phyloP scores from a whole-genome alignment of 1,139 yeast species.

The Yamadazyma atlantica region DNA sequence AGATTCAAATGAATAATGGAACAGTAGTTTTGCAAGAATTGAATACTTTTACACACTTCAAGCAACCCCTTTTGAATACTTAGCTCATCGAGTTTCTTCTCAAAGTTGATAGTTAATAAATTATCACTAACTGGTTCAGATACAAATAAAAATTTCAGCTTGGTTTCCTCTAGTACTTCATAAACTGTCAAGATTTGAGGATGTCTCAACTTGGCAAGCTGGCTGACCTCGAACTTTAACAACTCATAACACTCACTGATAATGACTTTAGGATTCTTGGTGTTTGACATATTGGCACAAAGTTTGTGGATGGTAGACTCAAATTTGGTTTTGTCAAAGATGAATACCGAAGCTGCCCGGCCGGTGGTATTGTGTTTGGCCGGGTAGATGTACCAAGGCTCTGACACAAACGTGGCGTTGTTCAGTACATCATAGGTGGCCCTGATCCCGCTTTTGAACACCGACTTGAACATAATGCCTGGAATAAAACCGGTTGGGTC shows the following conservation, averaged over 20 bases:
- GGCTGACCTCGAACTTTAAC: slow-evolving; percentile 54
- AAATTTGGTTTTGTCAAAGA: slow-evolving; percentile 79
- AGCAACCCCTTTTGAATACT: slow-evolving; percentile 83
- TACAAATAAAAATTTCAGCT: slow-evolving; percentile 76
- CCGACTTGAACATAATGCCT: slow-evolving; percentile 30
- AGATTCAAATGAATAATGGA: slow-evolving; percentile 75
- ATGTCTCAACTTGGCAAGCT: slow-evolving; percentile 78
- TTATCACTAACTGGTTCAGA: slow-evolving; percentile 73
- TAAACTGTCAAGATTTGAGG: slow-evolving; percentile 81
- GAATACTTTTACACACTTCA: slow-evolving; percentile 75
- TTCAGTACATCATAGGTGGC: slow-evolving; percentile 72
- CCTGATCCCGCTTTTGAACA: slow-evolving; percentile 65
- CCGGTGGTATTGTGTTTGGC: slow-evolving; percentile 69
- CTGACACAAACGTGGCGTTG: slow-evolving; percentile 71
- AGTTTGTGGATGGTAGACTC: slow-evolving; percentile 55
- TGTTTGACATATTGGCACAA: slow-evolving; percentile 44
- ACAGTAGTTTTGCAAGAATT: slow-evolving; percentile 78
- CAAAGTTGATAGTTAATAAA: slow-evolving; percentile 46
- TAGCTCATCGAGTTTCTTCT: slow-evolving; percentile 56
- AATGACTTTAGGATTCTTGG: slow-evolving; percentile 38
- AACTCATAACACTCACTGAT: slow-evolving; percentile 43
- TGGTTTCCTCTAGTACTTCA: slow-evolving; percentile 88
- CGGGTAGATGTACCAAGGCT: slow-evolving; percentile 85
- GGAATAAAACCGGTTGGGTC: background rate
- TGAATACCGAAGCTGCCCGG: slow-evolving; percentile 73